phyloP scores from a whole-genome alignment of 129 eudicot species.

The Pseudognaphalium luteoalbum region DNA sequence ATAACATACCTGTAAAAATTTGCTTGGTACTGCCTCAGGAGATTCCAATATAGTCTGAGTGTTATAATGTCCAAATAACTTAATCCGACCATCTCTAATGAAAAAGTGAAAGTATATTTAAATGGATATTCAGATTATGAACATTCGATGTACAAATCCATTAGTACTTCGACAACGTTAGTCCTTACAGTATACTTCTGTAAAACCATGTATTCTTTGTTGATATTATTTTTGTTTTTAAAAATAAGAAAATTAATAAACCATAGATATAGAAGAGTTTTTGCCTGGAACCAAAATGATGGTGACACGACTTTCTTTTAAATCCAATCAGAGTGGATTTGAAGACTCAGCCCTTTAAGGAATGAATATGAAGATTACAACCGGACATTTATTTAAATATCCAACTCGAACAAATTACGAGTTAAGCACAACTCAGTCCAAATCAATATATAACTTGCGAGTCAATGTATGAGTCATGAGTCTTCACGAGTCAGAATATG shows the following conservation, averaged over 20 bases:
- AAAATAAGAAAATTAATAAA: background rate
- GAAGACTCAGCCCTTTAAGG: too few relatives aligned
- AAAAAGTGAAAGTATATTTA: slow-evolving; percentile 8
- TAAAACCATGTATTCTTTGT: background rate
- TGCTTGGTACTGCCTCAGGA: slow-evolving; percentile 63
- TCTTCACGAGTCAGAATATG: too few relatives aligned
- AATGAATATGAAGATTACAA: too few relatives aligned
- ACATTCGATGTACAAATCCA: background rate
- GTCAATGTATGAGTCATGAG: too few relatives aligned
- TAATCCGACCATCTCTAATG: slow-evolving; percentile 82
- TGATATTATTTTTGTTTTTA: background rate
- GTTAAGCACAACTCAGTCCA: too few relatives aligned
- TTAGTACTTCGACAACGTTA: background rate
- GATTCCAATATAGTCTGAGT: slow-evolving; percentile 76
- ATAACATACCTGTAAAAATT: slow-evolving; percentile 63
- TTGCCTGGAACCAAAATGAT: too few relatives aligned
- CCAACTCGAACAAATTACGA: too few relatives aligned
- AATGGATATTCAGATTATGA: slow-evolving; percentile 17
- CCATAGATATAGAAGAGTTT: background rate
- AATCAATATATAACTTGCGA: too few relatives aligned
- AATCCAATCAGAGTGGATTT: too few relatives aligned
- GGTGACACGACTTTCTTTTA: too few relatives aligned
- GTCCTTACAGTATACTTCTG: background rate
- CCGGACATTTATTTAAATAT: too few relatives aligned
- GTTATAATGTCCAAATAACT: slow-evolving; percentile 84